Evolutionary conservation across 2,329 filamentous ascomycete species (phyloP).

Genomic region (Penicillium frequentans): DNA sequence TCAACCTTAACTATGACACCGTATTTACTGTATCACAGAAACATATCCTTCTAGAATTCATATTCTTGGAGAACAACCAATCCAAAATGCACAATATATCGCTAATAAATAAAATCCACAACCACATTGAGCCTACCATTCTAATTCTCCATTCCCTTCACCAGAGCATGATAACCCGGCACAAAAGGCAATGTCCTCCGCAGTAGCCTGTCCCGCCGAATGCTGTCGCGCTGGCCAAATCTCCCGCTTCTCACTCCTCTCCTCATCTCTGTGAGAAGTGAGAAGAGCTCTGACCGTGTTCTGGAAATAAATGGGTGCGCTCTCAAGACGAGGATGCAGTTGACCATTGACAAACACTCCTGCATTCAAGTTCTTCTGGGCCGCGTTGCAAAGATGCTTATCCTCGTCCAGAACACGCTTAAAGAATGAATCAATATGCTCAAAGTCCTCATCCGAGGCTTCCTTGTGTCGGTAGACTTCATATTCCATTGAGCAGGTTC

Average conservation of each 20-base stretch:
- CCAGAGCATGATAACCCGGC: conserved; percentile 18
- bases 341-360: conserved; percentile 64
- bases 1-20: background rate
- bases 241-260: conserved; percentile 46
- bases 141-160: conserved; percentile 9
- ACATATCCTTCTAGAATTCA: background rate
- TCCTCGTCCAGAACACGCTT: conserved; percentile 65
- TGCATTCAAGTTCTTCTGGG: conserved; percentile 61
- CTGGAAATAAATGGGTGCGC: conserved; percentile 59
- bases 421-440: conserved; percentile 59
- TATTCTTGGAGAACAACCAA: background rate
- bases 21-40: background rate
- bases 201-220: conserved; percentile 20
- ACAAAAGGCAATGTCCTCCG: conserved; percentile 32
- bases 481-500: conserved; percentile 58
- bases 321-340: conserved; percentile 61
- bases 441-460: conserved; percentile 58
- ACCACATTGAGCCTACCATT: conserved; percentile 9
- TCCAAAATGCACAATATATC: background rate
- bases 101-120: background rate
- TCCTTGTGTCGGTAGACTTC: conserved; percentile 64
- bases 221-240: conserved; percentile 53
- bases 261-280: conserved; percentile 46
- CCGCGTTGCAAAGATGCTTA: conserved; percentile 59
- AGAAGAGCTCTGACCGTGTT: conserved; percentile 51